Base-by-base conservation (phyloP, 163 green algal species). In the Scenedesmus sp. region DNA sequence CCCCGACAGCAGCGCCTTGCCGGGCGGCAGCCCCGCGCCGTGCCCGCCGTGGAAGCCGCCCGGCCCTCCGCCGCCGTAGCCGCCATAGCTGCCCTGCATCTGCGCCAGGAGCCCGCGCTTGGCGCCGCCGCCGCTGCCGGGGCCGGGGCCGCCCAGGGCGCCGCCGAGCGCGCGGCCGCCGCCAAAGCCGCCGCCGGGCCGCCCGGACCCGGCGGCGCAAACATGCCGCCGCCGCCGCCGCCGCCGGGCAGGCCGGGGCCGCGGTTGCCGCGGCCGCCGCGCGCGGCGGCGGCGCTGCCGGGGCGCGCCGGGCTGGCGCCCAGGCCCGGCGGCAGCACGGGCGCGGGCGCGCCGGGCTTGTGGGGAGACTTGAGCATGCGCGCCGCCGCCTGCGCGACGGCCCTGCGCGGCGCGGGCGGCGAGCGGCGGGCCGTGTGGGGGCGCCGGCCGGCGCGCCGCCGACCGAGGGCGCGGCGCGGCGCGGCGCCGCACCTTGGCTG, bases 1-100 rank as follows among this genome's bases (percentile, higher is more conserved):
- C 9, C 70, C 58, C 0, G 73, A 77, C 53, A 89, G 47, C 51
- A 83, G 74, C 70, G 60, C 50, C 57, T 80, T 84, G 3, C 56
- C 57, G 2, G 36, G 56, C 29, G 39, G 31, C 28, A n/a, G 50
- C 64, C 1, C 10, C 10, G 39, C 39, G 39, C 7, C 10, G 39
- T 65, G 48, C 29, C 24, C 29, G 29, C 58, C 56, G n/a, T 50
- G 17, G 57, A 56, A 36, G 7, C 63, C 63, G 4, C 63, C 24
- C 4, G 22, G 24, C 63, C 56, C 57, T 2, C 63, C 71, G 1
- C 24, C 7, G 10, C 42, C 42, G 18, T 36, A 51, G 20, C 50
- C 39, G 24, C 47, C 45, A 51, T 79, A 70, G 39, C 48, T 60
- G 0, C 70, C 70, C 47, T 79, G 70, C 18, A 60, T 60, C 45